Evolutionary conservation across 441 rosid species (phyloP), one percentile per base, ranked within the genome.

Genomic region (Syzygium syzygioides): DNA sequence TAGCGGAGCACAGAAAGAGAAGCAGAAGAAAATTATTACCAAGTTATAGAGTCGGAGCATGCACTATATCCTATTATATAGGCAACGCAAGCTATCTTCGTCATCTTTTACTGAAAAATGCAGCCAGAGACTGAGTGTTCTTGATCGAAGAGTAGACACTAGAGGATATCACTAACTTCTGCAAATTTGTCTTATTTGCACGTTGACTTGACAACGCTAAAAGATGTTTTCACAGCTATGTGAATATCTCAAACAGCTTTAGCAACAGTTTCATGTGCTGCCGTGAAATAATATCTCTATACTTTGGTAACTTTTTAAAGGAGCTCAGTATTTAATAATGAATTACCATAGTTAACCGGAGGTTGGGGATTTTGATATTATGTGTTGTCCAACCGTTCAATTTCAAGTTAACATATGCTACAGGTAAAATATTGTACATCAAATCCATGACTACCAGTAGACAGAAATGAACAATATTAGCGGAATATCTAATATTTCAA

Each of bases 161-260:
- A 1, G 2, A 62, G 71, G 37, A 34, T 14, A 30, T 7, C 11
- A 14, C 9, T 30, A 66, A 66, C 41, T 32, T 30, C 3, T 66
- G 79, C 41, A 32, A 62, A 9, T 62, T 62, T 17, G 79, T 66
- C 79, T 66, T 30, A 66, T 59, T 4, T 3, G 45, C 6, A 2
- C 23, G 2, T 0, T 17, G 79, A 30, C 18, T 30, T 64, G 32
- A 62, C 9, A 6, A 62, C n/a, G 68, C 15, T 12, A 5, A 62
- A 62, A 6, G 20, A 64, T 1, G 79, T 66, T 66, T 66, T 1
- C 6, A 4, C 23, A 30, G 17, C 41, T 2, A 32, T 17, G 41
- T 1, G 11, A 62, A 62, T 7, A 3, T 3, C 71, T 14, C 71
- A 14, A 53, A 2, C 30, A 0, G 1, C 14, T 59, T n/a, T 1